Evolutionary conservation across 169 alveolate species (phyloP), one percentile per base, ranked within the genome.

Genomic region (Theileria parva): DNA sequence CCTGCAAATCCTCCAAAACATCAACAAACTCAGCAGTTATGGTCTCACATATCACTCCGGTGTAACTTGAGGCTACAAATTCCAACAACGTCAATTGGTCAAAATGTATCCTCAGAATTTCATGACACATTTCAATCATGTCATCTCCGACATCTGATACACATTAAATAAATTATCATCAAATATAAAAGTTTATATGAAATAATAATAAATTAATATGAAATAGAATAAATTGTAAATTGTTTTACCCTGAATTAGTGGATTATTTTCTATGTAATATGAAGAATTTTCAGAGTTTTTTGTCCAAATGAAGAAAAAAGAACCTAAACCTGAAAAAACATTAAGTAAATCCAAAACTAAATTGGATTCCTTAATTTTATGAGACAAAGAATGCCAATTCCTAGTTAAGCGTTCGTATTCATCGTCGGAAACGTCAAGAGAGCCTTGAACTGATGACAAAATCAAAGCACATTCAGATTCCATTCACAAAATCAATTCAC

Each of bases 1-100:
- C 73, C 66, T 83, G 89, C 67, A 83, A 67, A 30, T 83, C 89
- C 48, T 83, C 80, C 53, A 83, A 74, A 61, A 83, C 76, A n/a
- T 44, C 78, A 60, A 64, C 63, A 25, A 83, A 37, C 48, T 67
- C 86, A 48, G 76, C 89, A 27, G 85, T 75, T 30, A 77, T 17
- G 70, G 79, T 63, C 61, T 72, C 81, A 34, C 63, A 59, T 27
- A 83, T 72, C 63, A 69, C 69, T 13, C 86, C 71, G 0, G 51
- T 30, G 25, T 83, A 79, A 61, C 64, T 67, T 30, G 44, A 53
- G 15, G 64, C 37, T 7, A 83, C 76, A 39, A 77, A 83, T 34
- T 70, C 77, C 77, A 73, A 66, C 30, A 83, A 60, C 64, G 28
- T 32, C 21, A 76, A 64, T 39, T 83, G 85, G 80, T 73, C 55